Evolutionary conservation across 192 early-diverging fungal species (phyloP), one percentile per base, ranked within the genome.

Genomic region (Dispira simplex): DNA sequence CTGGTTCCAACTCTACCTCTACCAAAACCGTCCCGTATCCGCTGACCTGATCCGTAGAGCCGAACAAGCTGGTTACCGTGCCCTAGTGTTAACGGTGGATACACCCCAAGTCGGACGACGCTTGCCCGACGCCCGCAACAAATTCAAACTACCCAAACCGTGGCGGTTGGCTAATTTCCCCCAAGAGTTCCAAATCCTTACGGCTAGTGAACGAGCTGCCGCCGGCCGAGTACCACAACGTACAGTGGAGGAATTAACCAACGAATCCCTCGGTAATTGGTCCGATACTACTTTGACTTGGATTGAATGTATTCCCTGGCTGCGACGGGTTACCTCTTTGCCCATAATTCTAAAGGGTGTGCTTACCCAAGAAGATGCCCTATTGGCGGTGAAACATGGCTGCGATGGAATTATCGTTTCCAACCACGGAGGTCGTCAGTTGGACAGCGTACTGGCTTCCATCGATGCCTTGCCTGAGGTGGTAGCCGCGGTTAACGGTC

Each of bases 371-470:
- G 92, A 91, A 45, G 97, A 99, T 75, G 93, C 97, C 32, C 77
- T 85, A 10, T 65, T 90, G 55, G 95, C 97, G 3, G 87, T 85
- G 43, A 53, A 84, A 49, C 63, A 80, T 62, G 94, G 93, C 10
- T 81, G 85, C 57, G 80, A 80, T 20, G 97, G 89, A 49, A 83
- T 98, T 48, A 84, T 97, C 21, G 75, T 99, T 16, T 91, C 88
- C 46, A 99, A 99, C 71, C 97, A 99, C 68, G 97, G 95, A 55
- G 97, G 97, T 20, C 78, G 97, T 8, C 97, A 99, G 72, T 71
- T 99, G 53, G 97, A 98, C 62, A 87, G 86, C 9, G 71, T 79
- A 16, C 71, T 84, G 62, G 78, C 85, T 8, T 84, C 83, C 3
- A 87, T 97, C 64, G 95, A 99, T 56, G 85, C 91, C 11, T 71